Base-by-base conservation (phyloP, 2,329 filamentous ascomycete species). In the Beauveria brongniartii region DNA sequence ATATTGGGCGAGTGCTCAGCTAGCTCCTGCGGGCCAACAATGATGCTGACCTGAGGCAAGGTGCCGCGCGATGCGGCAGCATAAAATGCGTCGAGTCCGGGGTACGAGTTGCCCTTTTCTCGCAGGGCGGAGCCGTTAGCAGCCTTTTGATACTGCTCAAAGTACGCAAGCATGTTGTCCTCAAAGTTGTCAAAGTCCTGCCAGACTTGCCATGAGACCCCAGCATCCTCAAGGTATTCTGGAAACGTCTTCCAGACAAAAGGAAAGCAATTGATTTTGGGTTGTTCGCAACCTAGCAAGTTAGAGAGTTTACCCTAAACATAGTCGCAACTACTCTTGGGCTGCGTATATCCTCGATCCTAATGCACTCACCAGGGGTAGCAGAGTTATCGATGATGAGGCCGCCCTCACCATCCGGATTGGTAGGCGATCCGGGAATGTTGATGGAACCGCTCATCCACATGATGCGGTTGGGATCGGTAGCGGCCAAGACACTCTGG, bases 21-120 rank as follows among this genome's bases (percentile, higher is more conserved):
- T 65, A 83, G 79, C 67, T 83, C 81, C 28, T 80, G 80, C 0
- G 80, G 80, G 5, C 79, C 80, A 56, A 83, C 73, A 53, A 82
- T 78, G 67, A 78, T 81, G 64, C 74, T 78, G 60, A 83, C 69
- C 59, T 77, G 74, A 1, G 81, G 81, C 5, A 84, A 71, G 3
- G 73, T 79, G 7, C 80, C 80, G 30, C 75, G 72, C 18, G 73
- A 73, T 6, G 80, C 80, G 34, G 76, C 75, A 0, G 73, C 65
- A 64, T 79, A 81, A 68, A 84, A 83, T 10, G 74, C 67, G 12
- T 79, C 72, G 0, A 83, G 70, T 3, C 78, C 76, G 12, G 76
- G 67, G 57, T 74, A 81, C 1, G 77, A 73, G 65, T 81, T 72
- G 5, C 78, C 78, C 41, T 75, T 75, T 58, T 77, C 61, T 30